phyloP scores from a whole-genome alignment of 805 yeast species.

The Saccharomyces paradoxus region DNA sequence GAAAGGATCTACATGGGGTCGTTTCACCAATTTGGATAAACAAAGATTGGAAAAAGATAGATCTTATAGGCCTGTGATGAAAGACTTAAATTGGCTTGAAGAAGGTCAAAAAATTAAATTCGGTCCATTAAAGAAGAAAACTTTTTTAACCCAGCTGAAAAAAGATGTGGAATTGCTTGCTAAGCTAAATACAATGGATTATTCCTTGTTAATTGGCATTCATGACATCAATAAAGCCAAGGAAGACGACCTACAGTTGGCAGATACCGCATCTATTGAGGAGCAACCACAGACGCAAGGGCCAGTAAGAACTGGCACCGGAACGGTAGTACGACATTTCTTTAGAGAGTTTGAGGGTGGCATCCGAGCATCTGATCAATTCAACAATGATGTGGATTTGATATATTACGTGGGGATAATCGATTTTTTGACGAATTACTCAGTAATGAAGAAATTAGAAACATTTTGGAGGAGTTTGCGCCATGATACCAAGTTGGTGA shows the following conservation, averaged over 20 bases:
- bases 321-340: constrained; percentile 25
- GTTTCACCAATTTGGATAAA: constrained; percentile 40
- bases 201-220: constrained; percentile 79
- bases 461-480: constrained; percentile 75
- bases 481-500: constrained; percentile 60
- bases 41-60: constrained; percentile 19
- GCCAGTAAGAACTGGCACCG: constrained; percentile 2
- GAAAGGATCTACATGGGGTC: constrained; percentile 87
- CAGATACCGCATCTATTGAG: constrained; percentile 4
- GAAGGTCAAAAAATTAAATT: constrained; percentile 54
- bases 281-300: background rate
- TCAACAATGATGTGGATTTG: constrained; percentile 46
- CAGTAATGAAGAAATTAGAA: constrained; percentile 66
- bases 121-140: constrained; percentile 59
- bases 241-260: constrained; percentile 16
- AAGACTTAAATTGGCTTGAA: constrained; percentile 85
- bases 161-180: constrained; percentile 68
- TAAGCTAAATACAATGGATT: constrained; percentile 86
- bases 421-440: constrained; percentile 82
- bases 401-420: constrained; percentile 89
- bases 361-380: constrained; percentile 53
- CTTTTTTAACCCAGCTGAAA: constrained; percentile 60
- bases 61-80: constrained; percentile 43
- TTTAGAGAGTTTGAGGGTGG: constrained; percentile 85
- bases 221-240: constrained; percentile 65